Conservation (phyloP, 805 yeast genomes). For the Debaryomyces hansenii region DNA sequence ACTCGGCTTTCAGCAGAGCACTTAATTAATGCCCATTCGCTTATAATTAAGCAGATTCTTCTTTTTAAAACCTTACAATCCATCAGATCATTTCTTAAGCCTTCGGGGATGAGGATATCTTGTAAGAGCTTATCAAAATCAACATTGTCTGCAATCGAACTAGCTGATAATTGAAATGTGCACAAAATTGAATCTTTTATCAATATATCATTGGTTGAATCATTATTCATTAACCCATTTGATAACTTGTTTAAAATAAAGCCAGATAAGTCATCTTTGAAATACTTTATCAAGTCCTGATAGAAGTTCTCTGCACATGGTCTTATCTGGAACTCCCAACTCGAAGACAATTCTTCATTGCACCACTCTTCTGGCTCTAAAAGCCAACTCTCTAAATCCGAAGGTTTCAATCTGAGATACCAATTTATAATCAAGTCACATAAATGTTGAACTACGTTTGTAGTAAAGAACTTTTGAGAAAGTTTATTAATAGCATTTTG, state of each 20-base stretch:
- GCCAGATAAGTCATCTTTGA: slow-evolving; percentile 53
- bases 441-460: slow-evolving; percentile 53
- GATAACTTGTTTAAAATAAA: slow-evolving; percentile 62
- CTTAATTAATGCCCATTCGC: slow-evolving; percentile 77
- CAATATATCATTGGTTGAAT: slow-evolving; percentile 50
- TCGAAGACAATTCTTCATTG: slow-evolving; percentile 70
- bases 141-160: slow-evolving; percentile 61
- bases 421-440: slow-evolving; percentile 68
- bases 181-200: slow-evolving; percentile 78
- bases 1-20: slow-evolving; percentile 59
- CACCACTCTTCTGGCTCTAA: slow-evolving; percentile 93
- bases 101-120: slow-evolving; percentile 69
- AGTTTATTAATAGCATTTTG: slow-evolving; percentile 55
- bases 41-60: slow-evolving; percentile 71
- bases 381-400: slow-evolving; percentile 79
- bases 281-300: slow-evolving; percentile 67
- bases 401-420: slow-evolving; percentile 72
- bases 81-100: slow-evolving; percentile 41
- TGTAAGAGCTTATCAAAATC: slow-evolving; percentile 66
- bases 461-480: slow-evolving; percentile 56
- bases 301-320: slow-evolving; percentile 87
- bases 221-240: slow-evolving; percentile 29
- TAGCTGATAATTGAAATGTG: slow-evolving; percentile 78
- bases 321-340: slow-evolving; percentile 81
- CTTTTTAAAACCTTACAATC: slow-evolving; percentile 67